A percentile compares a stretch with the other conserved stretches of the same genome.
Evolutionary conservation across 345 rosid genomes (phyloP).

Genomic region (Psidium guajava): DNA sequence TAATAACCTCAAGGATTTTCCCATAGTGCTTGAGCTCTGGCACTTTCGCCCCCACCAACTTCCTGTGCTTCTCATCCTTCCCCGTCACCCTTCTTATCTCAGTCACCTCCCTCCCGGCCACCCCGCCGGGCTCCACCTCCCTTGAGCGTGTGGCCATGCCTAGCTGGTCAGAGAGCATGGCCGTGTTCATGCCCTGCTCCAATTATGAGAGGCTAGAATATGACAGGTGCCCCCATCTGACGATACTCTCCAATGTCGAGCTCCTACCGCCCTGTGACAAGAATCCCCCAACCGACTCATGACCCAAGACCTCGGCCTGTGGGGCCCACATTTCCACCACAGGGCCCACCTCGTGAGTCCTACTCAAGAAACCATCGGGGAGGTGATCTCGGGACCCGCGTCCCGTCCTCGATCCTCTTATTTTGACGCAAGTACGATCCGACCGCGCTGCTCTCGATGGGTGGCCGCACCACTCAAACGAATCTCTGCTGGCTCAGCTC

Average conservation of each 20-base stretch:
- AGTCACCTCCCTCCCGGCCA: conserved; percentile 32
- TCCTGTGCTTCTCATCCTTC: conserved; percentile 8
- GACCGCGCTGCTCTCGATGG: not conserved
- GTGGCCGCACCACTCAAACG: conserved; percentile 36
- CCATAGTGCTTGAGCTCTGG: conserved; percentile 13
- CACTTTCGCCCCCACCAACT: conserved; percentile 14
- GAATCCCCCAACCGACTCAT: conserved; percentile 50
- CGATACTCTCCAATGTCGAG: conserved; percentile 47
- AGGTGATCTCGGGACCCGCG: conserved; percentile 5
- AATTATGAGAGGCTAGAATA: conserved; percentile 70
- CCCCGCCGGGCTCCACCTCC: not conserved
- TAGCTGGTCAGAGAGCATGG: conserved; percentile 27
- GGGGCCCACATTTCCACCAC: conserved; percentile 54
- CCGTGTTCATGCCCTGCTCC: conserved; percentile 63
- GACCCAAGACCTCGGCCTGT: conserved; percentile 42
- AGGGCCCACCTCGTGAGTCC: conserved; percentile 25
- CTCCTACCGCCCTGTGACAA: conserved; percentile 78
- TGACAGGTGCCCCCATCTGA: conserved; percentile 47
- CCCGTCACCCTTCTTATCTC: conserved; percentile 28
- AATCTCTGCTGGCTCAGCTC: conserved; percentile 28
- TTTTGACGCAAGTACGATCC: conserved; percentile 3
- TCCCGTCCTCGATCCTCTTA: not conserved
- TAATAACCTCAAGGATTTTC: too few species aligned
- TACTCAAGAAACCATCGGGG: conserved; percentile 44
- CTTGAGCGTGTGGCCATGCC: conserved; percentile 30